A percentile compares a stretch with the other conserved stretches of the same genome.
Evolutionary conservation across 352 stramenopile genomes (phyloP).

Genomic region (Phytophthora hibernalis): DNA sequence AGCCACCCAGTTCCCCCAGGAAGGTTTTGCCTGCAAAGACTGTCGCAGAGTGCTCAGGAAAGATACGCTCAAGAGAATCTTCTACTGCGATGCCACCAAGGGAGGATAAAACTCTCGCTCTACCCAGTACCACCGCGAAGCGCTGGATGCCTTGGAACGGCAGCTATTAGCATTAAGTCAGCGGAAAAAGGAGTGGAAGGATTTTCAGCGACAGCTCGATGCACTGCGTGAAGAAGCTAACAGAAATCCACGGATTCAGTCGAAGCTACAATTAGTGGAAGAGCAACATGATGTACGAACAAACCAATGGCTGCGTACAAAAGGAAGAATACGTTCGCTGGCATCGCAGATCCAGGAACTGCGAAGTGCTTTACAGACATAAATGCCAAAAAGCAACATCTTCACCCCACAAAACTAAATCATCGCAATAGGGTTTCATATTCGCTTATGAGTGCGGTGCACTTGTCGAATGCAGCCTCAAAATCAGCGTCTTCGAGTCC

Average conservation of each 20-base stretch:
- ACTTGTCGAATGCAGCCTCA: constrained; percentile 49
- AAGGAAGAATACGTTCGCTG: constrained; percentile 29
- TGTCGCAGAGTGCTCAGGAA: background rate
- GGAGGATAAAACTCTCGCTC: background rate
- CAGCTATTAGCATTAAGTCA: constrained; percentile 29
- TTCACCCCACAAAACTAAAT: constrained; percentile 1
- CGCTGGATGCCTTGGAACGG: constrained; percentile 43
- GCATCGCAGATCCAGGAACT: constrained; percentile 35
- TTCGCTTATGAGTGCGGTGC: constrained; percentile 41
- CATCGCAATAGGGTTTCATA: constrained; percentile 50
- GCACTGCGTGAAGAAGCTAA: constrained; percentile 19
- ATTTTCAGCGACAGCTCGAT: constrained; percentile 36
- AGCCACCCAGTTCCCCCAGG: background rate
- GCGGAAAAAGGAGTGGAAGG: constrained; percentile 42
- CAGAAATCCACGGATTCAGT: constrained; percentile 14
- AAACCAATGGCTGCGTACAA: constrained; percentile 40
- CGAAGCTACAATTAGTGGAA: constrained; percentile 29
- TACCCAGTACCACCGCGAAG: constrained; percentile 17
- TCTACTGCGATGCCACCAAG: background rate
- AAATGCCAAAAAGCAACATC: background rate
- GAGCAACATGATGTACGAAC: constrained; percentile 22
- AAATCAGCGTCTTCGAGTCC: constrained; percentile 64
- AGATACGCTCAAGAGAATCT: background rate
- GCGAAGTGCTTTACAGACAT: constrained; percentile 27
- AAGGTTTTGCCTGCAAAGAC: background rate